A percentile compares a stretch with the other conserved stretches of the same genome.
Evolutionary conservation across 805 yeast genomes (phyloP).

Genomic region (Candida quercuum): DNA sequence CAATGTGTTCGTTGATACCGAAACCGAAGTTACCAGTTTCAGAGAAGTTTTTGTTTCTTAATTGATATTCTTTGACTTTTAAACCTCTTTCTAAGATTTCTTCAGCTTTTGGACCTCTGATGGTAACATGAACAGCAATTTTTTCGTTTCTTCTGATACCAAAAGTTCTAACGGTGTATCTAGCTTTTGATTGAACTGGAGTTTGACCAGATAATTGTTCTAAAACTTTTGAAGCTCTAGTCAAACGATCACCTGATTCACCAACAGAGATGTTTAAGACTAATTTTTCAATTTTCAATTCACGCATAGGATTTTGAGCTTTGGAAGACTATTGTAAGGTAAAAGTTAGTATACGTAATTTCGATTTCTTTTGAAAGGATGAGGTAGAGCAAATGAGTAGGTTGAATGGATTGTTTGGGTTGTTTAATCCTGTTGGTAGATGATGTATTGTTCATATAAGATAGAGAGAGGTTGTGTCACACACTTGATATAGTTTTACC

Average conservation of each 20-base stretch:
- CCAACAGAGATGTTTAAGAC: slow-evolving; percentile 99
- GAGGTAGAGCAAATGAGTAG: no score
- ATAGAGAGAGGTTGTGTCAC: no score
- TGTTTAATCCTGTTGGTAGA: no score
- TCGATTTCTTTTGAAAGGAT: no score
- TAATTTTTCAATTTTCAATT: slow-evolving; percentile 97
- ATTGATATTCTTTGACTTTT: slow-evolving; percentile 99
- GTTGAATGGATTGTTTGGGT: no score
- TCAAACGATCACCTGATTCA: slow-evolving; percentile 99
- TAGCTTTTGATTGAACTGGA: slow-evolving; percentile 99
- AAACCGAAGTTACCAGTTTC: slow-evolving; percentile 99
- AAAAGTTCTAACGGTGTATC: slow-evolving; percentile 99
- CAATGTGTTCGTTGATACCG: slow-evolving; percentile 99
- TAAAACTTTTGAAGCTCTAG: slow-evolving; percentile 99
- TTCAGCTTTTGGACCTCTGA: slow-evolving; percentile 99
- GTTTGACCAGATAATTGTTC: slow-evolving; percentile 99
- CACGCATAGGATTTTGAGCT: slow-evolving; percentile 95
- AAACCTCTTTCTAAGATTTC: slow-evolving; percentile 99
- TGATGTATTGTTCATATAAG: no score
- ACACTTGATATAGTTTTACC: no score
- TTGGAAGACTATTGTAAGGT: slow-evolving; percentile 41
- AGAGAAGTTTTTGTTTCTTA: slow-evolving; percentile 90
- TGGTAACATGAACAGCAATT: slow-evolving; percentile 98
- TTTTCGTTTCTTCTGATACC: slow-evolving; percentile 99
- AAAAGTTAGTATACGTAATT: slow-evolving; percentile 1